Percentiles rank a stretch among this genome's conserved stretches.
These are phyloP conservation scores for Tuber indicum DNA, from an alignment of 495 filamentous ascomycete genomes.

Conservation along the genomic window DNA sequence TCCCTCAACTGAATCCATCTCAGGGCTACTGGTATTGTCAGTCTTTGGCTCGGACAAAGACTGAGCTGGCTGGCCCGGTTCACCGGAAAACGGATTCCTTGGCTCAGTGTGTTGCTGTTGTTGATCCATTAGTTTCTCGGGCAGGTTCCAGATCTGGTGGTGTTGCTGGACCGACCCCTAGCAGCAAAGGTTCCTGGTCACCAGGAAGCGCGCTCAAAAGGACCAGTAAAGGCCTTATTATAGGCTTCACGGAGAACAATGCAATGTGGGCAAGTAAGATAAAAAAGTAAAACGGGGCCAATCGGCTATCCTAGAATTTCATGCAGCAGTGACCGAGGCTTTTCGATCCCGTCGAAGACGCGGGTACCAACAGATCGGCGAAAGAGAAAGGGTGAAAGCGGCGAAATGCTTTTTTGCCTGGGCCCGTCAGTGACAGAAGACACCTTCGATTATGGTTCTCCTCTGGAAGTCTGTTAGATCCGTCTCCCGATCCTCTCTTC, in stretches of 20 bases:
- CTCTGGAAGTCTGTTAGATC: constrained; percentile 11
- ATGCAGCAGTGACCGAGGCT: constrained; percentile 26
- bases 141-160: constrained; percentile 21
- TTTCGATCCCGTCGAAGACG: constrained; percentile 21
- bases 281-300: constrained; percentile 18
- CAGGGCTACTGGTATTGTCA: constrained; percentile 39
- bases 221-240: not conserved
- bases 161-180: constrained; percentile 8
- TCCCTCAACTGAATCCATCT: constrained; percentile 38
- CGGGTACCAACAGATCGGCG: constrained; percentile 33
- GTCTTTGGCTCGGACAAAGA: constrained; percentile 35
- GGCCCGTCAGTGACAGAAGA: constrained; percentile 31
- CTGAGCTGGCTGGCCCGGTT: constrained; percentile 34
- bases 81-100: constrained; percentile 40
- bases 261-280: not conserved
- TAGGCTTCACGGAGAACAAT: not conserved
- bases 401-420: constrained; percentile 27
- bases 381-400: constrained; percentile 14
- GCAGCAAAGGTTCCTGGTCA: not conserved
- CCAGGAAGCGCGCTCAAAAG: not conserved
- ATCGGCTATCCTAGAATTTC: constrained; percentile 27
- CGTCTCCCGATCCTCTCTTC: not conserved
- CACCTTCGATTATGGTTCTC: constrained; percentile 6
- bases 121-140: constrained; percentile 34
- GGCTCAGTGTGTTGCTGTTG: constrained; percentile 34